Percentiles rank a stretch among this genome's conserved stretches.
Evolutionary conservation across 768 basidiomycete genomes (phyloP).

Genomic region (Calocera viscosa): DNA sequence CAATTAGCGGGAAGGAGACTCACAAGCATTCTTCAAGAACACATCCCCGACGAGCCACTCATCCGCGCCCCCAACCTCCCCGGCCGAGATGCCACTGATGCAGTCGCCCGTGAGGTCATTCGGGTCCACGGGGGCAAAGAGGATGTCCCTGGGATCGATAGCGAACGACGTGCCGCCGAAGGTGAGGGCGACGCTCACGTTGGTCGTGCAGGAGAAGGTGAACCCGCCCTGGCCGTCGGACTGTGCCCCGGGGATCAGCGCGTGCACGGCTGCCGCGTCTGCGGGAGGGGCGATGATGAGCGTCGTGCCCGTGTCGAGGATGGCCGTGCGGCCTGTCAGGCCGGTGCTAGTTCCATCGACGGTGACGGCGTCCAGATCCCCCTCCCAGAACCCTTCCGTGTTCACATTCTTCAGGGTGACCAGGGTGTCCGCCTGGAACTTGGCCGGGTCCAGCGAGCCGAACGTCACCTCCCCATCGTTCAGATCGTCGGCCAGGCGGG

Average conservation of each 20-base stretch:
- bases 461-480: slow-evolving; percentile 77
- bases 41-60: slow-evolving; percentile 66
- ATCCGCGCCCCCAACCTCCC: slow-evolving; percentile 42
- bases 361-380: slow-evolving; percentile 42
- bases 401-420: slow-evolving; percentile 53
- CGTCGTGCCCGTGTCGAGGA: slow-evolving; percentile 55
- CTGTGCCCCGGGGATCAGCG: slow-evolving; percentile 42
- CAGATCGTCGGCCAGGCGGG: slow-evolving; percentile 52
- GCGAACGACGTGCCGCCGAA: slow-evolving; percentile 48
- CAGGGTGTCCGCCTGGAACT: slow-evolving; percentile 51
- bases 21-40: slow-evolving; percentile 59
- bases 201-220: slow-evolving; percentile 55
- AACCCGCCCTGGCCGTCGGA: slow-evolving; percentile 40
- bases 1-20: no score
- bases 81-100: slow-evolving; percentile 54
- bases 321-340: slow-evolving; percentile 48
- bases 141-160: slow-evolving; percentile 55
- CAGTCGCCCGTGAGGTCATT: slow-evolving; percentile 50
- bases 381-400: slow-evolving; percentile 69
- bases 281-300: slow-evolving; percentile 41
- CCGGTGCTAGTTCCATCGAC: slow-evolving; percentile 37
- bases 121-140: slow-evolving; percentile 41
- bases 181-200: slow-evolving; percentile 39
- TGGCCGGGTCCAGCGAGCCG: slow-evolving; percentile 57
- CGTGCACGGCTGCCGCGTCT: slow-evolving; percentile 47